Evolutionary conservation across 495 filamentous ascomycete species (phyloP).

Genomic region (Bryoglossum gracile): DNA sequence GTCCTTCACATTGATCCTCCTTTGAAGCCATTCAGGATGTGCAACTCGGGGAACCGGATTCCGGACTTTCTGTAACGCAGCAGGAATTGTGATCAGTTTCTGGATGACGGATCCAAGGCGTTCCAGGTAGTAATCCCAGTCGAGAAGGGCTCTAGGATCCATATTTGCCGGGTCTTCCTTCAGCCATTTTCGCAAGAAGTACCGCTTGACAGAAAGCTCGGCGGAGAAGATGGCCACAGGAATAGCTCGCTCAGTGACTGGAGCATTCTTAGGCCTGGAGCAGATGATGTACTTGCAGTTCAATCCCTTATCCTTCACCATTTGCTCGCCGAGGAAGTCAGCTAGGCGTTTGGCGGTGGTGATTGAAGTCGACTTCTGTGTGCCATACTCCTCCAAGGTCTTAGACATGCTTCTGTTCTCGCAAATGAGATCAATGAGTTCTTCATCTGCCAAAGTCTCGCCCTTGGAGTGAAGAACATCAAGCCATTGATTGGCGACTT

Average conservation of each 20-base stretch:
- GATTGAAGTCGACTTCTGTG: conserved; percentile 95
- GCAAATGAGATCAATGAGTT: conserved; percentile 96
- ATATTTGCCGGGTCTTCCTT: conserved; percentile 90
- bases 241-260: conserved; percentile 90
- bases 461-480: conserved; percentile 88
- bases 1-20: conserved; percentile 87
- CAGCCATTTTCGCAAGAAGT: conserved; percentile 90
- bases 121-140: conserved; percentile 96
- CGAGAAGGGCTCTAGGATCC: conserved; percentile 80
- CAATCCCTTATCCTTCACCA: conserved; percentile 97
- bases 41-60: conserved; percentile 91
- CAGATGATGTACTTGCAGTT: conserved; percentile 99
- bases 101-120: conserved; percentile 93
- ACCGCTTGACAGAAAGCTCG: conserved; percentile 75
- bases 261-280: conserved; percentile 73
- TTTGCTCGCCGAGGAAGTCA: conserved; percentile 94
- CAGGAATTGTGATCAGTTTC: conserved; percentile 97
- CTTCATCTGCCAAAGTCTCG: conserved; percentile 83
- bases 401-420: conserved; percentile 98
- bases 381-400: conserved; percentile 89
- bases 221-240: conserved; percentile 97
- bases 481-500: conserved; percentile 92
- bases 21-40: conserved; percentile 95
- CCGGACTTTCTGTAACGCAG: conserved; percentile 85
- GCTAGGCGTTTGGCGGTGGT: conserved; percentile 94